Conservation (phyloP, 2,329 filamentous ascomycete species). For the Tolypocladium tropicale region DNA sequence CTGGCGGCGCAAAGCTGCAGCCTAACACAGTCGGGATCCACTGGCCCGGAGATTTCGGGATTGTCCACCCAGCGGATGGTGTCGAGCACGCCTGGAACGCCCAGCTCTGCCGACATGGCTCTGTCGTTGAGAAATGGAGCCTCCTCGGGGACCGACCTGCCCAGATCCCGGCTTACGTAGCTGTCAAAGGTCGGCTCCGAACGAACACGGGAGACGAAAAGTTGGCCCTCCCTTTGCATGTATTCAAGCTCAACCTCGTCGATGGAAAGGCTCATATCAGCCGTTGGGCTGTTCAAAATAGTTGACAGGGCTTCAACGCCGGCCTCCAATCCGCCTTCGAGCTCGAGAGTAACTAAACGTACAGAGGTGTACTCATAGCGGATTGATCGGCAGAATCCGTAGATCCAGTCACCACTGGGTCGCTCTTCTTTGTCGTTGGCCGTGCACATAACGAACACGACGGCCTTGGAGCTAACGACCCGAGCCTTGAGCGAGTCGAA, state of each 20-base stretch:
- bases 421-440: background rate
- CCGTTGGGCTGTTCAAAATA: background rate
- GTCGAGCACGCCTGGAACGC: constrained; percentile 8
- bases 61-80: constrained; percentile 9
- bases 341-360: background rate
- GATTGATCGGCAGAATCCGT: background rate
- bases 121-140: constrained; percentile 3
- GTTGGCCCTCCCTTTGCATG: constrained; percentile 6
- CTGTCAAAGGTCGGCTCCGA: constrained; percentile 1
- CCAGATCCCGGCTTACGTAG: background rate
- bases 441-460: background rate
- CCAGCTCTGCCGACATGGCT: constrained; percentile 4
- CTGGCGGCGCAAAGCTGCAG: constrained; percentile 1
- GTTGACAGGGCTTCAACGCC: background rate
- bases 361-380: background rate
- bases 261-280: constrained; percentile 1
- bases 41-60: constrained; percentile 1
- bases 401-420: background rate
- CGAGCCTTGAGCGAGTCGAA: background rate
- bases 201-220: constrained; percentile 7
- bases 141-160: background rate
- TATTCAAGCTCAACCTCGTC: constrained; percentile 8
- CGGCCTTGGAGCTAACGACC: background rate
- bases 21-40: constrained; percentile 7
- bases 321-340: constrained; percentile 1